Conservation (phyloP, 805 yeast species). For the Kregervanrija delftensis region DNA sequence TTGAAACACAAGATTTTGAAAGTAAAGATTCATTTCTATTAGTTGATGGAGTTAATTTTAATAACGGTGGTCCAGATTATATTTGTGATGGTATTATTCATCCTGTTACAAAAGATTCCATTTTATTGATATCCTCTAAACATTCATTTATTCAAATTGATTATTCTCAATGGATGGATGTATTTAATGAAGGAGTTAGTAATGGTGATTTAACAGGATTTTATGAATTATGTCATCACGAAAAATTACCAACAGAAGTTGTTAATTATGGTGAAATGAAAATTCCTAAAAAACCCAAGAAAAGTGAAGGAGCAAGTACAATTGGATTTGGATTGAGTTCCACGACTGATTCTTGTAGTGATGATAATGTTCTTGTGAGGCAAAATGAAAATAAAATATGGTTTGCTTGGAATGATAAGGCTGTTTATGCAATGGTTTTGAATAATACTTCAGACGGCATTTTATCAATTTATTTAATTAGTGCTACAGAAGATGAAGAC, state of each 20-base stretch:
- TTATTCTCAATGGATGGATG: conserved; percentile 22
- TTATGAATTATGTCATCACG: conserved; percentile 7
- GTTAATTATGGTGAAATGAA: conserved; percentile 12
- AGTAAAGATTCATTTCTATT: conserved; percentile 4
- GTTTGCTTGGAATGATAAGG: conserved; percentile 20
- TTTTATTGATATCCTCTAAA: conserved; percentile 15
- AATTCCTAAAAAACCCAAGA: conserved; percentile 4
- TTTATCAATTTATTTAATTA: conserved; percentile 10
- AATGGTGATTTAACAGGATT: conserved; percentile 15
- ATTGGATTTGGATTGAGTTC: background rate
- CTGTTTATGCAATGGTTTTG: conserved; percentile 12
- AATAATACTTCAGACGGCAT: conserved; percentile 2
- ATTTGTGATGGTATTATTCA: conserved; percentile 12
- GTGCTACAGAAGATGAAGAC: conserved; percentile 2
- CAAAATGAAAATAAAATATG: conserved; percentile 16
- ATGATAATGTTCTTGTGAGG: conserved; percentile 6
- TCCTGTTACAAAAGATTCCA: conserved; percentile 16
- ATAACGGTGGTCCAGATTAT: background rate
- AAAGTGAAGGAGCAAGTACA: conserved; percentile 1
- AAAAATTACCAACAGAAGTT: conserved; percentile 18
- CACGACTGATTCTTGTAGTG: background rate
- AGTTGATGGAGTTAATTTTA: conserved; percentile 11
- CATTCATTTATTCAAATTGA: conserved; percentile 22
- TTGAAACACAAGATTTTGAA: conserved; percentile 13
- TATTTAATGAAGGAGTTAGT: conserved; percentile 11